Evolutionary conservation across 306 rosid genomes (phyloP).

Genomic region (Lupinus albus): DNA sequence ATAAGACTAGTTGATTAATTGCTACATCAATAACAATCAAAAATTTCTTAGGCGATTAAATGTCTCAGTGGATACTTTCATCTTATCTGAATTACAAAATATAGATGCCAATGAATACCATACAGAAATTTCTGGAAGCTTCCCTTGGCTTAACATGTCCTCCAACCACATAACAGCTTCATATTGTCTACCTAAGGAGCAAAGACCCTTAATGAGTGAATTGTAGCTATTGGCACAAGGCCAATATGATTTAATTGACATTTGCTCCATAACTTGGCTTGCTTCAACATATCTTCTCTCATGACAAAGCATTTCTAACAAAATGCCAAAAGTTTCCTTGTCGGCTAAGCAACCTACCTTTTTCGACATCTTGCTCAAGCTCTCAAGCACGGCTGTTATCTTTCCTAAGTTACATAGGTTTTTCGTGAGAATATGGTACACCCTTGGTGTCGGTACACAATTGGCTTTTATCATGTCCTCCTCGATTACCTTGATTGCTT

Average conservation of each 20-base stretch:
- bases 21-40: constrained; percentile 36
- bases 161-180: constrained; percentile 64
- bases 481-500: constrained; percentile 55
- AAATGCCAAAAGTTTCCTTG: constrained; percentile 44
- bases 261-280: constrained; percentile 53
- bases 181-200: constrained; percentile 50
- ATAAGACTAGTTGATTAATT: not conserved
- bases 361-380: constrained; percentile 54
- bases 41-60: constrained; percentile 40
- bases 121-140: constrained; percentile 47
- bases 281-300: constrained; percentile 51
- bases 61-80: constrained; percentile 31
- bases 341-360: constrained; percentile 43
- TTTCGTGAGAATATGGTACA: constrained; percentile 45
- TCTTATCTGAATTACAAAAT: constrained; percentile 41
- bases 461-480: constrained; percentile 50
- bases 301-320: constrained; percentile 50
- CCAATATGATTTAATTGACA: constrained; percentile 58
- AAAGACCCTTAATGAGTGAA: constrained; percentile 55
- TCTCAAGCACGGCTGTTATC: constrained; percentile 36
- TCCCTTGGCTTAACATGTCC: constrained; percentile 63
- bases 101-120: constrained; percentile 48
- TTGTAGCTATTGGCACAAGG: constrained; percentile 50
- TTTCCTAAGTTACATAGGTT: constrained; percentile 42
- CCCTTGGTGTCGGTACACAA: constrained; percentile 48